Percentiles rank a stretch among this genome's conserved stretches.
Conservation (phyloP, 306 rosid species). For the Carpinus fangiana region DNA sequence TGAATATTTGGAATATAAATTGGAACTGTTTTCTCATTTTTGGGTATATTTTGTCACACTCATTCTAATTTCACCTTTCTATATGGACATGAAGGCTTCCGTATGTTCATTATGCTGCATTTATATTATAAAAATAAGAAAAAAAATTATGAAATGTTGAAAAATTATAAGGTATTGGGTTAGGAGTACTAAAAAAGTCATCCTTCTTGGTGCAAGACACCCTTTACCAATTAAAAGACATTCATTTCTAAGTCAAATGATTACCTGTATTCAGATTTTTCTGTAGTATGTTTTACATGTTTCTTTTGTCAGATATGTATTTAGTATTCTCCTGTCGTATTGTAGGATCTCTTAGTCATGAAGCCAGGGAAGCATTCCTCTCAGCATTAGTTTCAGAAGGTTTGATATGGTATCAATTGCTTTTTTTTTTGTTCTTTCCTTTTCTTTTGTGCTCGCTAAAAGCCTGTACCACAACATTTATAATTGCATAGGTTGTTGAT, state of each 20-base stretch:
- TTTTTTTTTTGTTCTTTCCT: neutral
- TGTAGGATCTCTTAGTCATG: conserved; percentile 86
- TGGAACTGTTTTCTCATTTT: neutral
- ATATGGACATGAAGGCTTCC: too few relatives aligned
- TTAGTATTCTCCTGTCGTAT: conserved; percentile 40
- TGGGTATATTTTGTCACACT: too few relatives aligned
- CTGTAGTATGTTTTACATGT: conserved; percentile 24
- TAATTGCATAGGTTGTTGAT: neutral
- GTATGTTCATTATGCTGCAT: too few relatives aligned
- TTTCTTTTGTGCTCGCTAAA: neutral
- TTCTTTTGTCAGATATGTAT: conserved; percentile 9
- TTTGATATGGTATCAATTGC: conserved; percentile 18
- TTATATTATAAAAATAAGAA: too few relatives aligned
- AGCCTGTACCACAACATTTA: neutral
- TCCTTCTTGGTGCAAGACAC: neutral
- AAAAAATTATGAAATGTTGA: too few relatives aligned
- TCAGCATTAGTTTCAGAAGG: conserved; percentile 85
- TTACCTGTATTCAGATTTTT: neutral
- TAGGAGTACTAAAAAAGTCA: too few relatives aligned
- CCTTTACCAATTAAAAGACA: neutral
- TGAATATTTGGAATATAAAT: neutral
- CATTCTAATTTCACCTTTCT: too few relatives aligned
- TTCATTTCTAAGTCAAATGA: neutral
- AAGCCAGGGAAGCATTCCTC: conserved; percentile 75
- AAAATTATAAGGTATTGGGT: too few relatives aligned